These are phyloP conservation scores for Aspergillus carlsbadensis DNA, from an alignment of 495 filamentous ascomycete species.

Conservation along the genomic window DNA sequence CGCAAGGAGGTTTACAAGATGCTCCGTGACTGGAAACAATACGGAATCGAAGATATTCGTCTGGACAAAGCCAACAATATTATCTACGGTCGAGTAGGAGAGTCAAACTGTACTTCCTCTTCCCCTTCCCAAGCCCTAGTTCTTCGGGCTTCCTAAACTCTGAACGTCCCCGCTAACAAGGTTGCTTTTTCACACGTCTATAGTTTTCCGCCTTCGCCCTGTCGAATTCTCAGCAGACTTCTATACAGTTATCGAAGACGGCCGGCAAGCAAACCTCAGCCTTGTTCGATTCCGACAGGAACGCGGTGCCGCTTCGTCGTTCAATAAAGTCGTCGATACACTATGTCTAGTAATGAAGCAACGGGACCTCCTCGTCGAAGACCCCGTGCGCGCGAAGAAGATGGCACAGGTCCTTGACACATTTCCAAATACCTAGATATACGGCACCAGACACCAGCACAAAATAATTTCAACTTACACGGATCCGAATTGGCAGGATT, in stretches of 20 bases:
- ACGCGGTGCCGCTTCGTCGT: conserved; percentile 79
- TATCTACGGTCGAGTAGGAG: conserved; percentile 72
- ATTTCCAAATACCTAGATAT: conserved; percentile 22
- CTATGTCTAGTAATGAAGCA: conserved; percentile 59
- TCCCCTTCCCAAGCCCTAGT: not conserved
- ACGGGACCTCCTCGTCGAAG: conserved; percentile 65
- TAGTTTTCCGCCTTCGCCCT: conserved; percentile 72
- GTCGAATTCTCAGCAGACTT: conserved; percentile 81
- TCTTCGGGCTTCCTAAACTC: not conserved
- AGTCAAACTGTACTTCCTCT: conserved; percentile 61
- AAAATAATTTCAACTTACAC: not conserved
- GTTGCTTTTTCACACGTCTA: not conserved
- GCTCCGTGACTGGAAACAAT: conserved; percentile 74
- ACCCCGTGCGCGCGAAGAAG: conserved; percentile 58
- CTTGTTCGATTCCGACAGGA: conserved; percentile 85
- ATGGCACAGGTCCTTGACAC: conserved; percentile 51
- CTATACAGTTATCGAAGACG: conserved; percentile 80
- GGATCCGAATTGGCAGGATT: not conserved
- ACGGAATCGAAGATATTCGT: conserved; percentile 73
- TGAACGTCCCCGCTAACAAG: not conserved
- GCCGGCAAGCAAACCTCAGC: conserved; percentile 63
- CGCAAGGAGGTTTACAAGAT: conserved; percentile 72
- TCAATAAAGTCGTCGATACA: conserved; percentile 77
- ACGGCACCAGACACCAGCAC: not conserved
- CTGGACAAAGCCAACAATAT: conserved; percentile 71